Conservation (phyloP, 1,139 yeast genomes). For the Scheffersomyces cryptocercus region DNA sequence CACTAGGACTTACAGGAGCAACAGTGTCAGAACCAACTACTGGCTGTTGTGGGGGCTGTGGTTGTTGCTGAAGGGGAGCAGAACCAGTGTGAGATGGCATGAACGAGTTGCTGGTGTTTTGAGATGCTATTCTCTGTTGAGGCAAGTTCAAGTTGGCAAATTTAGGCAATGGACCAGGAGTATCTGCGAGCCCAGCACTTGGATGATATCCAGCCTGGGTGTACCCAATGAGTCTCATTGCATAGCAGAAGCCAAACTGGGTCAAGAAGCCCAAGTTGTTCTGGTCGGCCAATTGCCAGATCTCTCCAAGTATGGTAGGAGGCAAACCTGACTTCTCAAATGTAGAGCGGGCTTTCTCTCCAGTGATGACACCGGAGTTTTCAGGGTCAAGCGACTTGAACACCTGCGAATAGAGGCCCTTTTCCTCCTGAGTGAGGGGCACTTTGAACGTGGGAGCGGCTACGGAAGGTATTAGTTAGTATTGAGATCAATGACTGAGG, state of each 20-base stretch:
- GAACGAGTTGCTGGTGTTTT: slow-evolving; percentile 42
- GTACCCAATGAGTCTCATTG: slow-evolving; percentile 87
- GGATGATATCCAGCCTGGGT: slow-evolving; percentile 74
- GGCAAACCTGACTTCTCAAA: slow-evolving; percentile 87
- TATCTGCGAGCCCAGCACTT: slow-evolving; percentile 49
- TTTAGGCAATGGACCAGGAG: slow-evolving; percentile 59
- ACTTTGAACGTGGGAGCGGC: slow-evolving; percentile 42
- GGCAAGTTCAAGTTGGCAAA: slow-evolving; percentile 41
- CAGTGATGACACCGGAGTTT: slow-evolving; percentile 79
- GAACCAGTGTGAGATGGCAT: slow-evolving; percentile 52
- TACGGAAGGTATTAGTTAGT: slow-evolving; percentile 1
- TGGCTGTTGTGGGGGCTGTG: slow-evolving; percentile 28
- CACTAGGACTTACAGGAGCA: slow-evolving; percentile 64
- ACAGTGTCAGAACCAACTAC: slow-evolving; percentile 21
- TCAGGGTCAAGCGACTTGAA: slow-evolving; percentile 82
- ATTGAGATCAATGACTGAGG: too few relatives aligned
- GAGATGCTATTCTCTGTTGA: slow-evolving; percentile 20
- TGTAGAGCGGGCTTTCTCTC: slow-evolving; percentile 83
- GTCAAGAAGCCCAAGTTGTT: slow-evolving; percentile 84
- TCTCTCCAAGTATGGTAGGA: slow-evolving; percentile 76
- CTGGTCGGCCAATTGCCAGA: slow-evolving; percentile 91
- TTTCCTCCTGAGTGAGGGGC: slow-evolving; percentile 77
- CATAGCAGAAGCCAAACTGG: slow-evolving; percentile 78
- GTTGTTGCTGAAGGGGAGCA: slow-evolving; percentile 29
- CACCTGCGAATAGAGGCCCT: slow-evolving; percentile 66